Conservation (phyloP, 2,329 filamentous ascomycete genomes). For the Aspergillus unguis region DNA sequence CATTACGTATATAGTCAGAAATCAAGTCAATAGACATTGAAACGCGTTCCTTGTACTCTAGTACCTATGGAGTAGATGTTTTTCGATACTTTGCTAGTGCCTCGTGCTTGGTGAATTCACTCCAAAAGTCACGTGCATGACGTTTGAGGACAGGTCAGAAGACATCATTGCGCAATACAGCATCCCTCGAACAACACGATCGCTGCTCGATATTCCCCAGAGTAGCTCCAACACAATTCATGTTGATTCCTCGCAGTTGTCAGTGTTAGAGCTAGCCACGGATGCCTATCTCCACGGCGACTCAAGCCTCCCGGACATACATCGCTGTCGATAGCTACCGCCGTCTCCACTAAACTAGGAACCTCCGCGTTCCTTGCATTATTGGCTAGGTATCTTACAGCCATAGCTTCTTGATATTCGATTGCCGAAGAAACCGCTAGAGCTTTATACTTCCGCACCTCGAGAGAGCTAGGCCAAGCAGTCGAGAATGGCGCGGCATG, state of each 20-base stretch:
- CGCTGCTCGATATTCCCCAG: not conserved
- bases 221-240: not conserved
- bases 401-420: not conserved
- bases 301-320: not conserved
- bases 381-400: not conserved
- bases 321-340: not conserved
- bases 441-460: not conserved
- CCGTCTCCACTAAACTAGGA: not conserved
- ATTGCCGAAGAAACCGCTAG: not conserved
- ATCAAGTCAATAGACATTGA: conserved; percentile 2
- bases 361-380: not conserved
- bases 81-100: too few species aligned
- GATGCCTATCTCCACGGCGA: not conserved
- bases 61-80: too few species aligned
- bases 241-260: not conserved
- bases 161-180: conserved; percentile 1
- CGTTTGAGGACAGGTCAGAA: not conserved
- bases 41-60: too few species aligned
- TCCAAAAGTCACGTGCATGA: not conserved
- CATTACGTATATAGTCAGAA: conserved; percentile 8
- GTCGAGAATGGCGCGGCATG: conserved; percentile 19
- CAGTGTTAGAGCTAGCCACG: not conserved
- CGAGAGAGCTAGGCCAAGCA: too few species aligned
- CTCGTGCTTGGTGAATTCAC: too few species aligned
- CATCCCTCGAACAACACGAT: not conserved